These are phyloP conservation scores for Trichopus zeylanicus DNA, from an alignment of 116 monocot species.

Conservation along the genomic window DNA sequence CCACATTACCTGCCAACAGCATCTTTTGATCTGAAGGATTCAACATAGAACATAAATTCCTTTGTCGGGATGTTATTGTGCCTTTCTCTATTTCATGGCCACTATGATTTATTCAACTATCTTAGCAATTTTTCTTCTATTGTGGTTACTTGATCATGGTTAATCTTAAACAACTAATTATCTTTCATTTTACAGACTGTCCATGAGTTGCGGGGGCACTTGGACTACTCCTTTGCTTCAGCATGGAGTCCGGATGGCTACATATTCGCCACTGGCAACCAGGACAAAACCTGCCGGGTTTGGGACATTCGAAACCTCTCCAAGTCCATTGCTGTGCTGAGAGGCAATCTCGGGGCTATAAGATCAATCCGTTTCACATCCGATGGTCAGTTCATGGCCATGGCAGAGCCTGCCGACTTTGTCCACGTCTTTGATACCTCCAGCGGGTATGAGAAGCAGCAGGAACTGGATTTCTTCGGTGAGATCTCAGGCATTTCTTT, in stretches of 20 bases:
- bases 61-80: too few relatives aligned
- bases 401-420: slow-evolving; percentile 49
- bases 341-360: slow-evolving; percentile 49
- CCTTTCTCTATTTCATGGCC: too few relatives aligned
- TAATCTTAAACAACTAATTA: neutral
- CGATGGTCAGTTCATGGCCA: slow-evolving; percentile 40
- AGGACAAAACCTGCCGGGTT: slow-evolving; percentile 47
- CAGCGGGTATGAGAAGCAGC: slow-evolving; percentile 21
- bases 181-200: neutral
- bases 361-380: slow-evolving; percentile 43
- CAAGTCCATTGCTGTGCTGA: slow-evolving; percentile 22
- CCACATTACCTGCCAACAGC: too few relatives aligned
- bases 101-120: too few relatives aligned
- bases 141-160: too few relatives aligned
- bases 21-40: too few relatives aligned
- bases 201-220: slow-evolving; percentile 21
- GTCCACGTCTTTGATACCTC: slow-evolving; percentile 34
- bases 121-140: too few relatives aligned
- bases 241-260: slow-evolving; percentile 41
- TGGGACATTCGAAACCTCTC: slow-evolving; percentile 40
- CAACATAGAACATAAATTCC: too few relatives aligned
- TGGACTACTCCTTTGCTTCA: slow-evolving; percentile 47
- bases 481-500: slow-evolving; percentile 50
- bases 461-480: slow-evolving; percentile 49
- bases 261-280: slow-evolving; percentile 47